Evolutionary conservation across 352 stramenopile genomes (phyloP).

Genomic region (Phytophthora colocasiae): DNA sequence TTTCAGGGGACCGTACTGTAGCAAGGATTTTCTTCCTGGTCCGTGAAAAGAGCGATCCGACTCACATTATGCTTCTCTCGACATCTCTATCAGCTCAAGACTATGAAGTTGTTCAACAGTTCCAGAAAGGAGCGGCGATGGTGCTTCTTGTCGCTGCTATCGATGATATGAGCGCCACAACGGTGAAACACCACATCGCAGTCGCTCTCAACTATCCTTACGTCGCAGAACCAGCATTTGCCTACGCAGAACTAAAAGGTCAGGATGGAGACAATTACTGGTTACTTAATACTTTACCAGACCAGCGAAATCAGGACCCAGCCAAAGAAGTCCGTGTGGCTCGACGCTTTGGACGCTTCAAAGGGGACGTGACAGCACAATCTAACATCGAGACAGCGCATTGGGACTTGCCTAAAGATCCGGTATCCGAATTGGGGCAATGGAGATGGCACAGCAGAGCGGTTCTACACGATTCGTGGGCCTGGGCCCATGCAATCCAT

Average conservation of each 20-base stretch:
- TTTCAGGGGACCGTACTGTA: conserved; percentile 25
- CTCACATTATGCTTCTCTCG: conserved; percentile 31
- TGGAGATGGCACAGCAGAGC: conserved; percentile 40
- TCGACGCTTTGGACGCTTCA: conserved; percentile 45
- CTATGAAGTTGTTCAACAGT: conserved; percentile 31
- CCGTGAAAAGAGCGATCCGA: conserved; percentile 20
- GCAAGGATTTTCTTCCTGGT: conserved; percentile 37
- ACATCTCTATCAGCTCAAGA: conserved; percentile 37
- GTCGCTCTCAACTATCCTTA: conserved; percentile 42
- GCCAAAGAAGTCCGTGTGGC: conserved; percentile 36
- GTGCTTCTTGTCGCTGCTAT: conserved; percentile 34
- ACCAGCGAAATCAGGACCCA: conserved; percentile 17
- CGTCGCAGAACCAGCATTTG: conserved; percentile 24
- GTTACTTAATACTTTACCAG: conserved; percentile 17
- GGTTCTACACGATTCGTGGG: conserved; percentile 53
- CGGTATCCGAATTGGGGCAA: conserved; percentile 24
- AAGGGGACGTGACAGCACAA: conserved; percentile 40
- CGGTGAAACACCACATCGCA: conserved; percentile 31
- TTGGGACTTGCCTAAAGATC: conserved; percentile 33
- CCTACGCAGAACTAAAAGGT: conserved; percentile 19
- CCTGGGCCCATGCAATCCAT: conserved; percentile 50
- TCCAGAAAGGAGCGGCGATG: conserved; percentile 24
- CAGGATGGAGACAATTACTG: conserved; percentile 34
- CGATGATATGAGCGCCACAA: conserved; percentile 27
- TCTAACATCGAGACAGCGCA: conserved; percentile 45